Evolutionary conservation across 768 basidiomycete species (phyloP), one percentile per base, ranked within the genome.

Genomic region (Hebeloma cylindrosporum): DNA sequence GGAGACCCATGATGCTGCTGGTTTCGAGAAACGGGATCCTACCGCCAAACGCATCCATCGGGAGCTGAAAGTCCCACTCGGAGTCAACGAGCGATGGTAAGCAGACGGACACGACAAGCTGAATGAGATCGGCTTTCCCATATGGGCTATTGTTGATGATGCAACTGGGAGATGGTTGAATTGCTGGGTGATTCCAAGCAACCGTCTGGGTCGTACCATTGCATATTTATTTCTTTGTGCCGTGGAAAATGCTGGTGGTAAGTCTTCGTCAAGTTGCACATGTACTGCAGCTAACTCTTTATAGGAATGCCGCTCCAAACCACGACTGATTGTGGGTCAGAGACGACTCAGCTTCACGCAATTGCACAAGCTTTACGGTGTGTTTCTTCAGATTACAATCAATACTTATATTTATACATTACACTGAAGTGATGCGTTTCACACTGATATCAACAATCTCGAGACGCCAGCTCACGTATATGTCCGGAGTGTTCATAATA

Each of bases 61-160:
- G 5, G 42, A 49, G 3, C 37, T 25, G 7, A 63, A 67, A 37
- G 29, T 18, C 23, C 57, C 66, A 1, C 22, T 69, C 7, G 69
- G 70, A 1, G 56, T 64, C 17, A 54, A 70, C 43, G 54, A 68
- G 10, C 51, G 58, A 0, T 72, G 67, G 69, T 27, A 62, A 1
- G 60, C 48, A 0, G 64, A 69, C 52, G 66, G 70, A 0, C 71
- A 72, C 37, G 64, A 70, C 35, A 73, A 72, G 43, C 58, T 73
- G 1, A 53, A 61, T 34, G 47, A 50, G 20, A 68, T 69, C 23
- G 71, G 70, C 0, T 71, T 71, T 50, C 62, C 65, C n/a, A n/a
- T 69, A n/a, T 71, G 56, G 51, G 65, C 46, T 3, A 40, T 69
- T 32, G 58, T 61, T 13, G 68, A 70, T 35, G 56, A 62, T 39